Base-by-base conservation (phyloP, 805 yeast genomes). In the Grigorovia transvaalensis region DNA sequence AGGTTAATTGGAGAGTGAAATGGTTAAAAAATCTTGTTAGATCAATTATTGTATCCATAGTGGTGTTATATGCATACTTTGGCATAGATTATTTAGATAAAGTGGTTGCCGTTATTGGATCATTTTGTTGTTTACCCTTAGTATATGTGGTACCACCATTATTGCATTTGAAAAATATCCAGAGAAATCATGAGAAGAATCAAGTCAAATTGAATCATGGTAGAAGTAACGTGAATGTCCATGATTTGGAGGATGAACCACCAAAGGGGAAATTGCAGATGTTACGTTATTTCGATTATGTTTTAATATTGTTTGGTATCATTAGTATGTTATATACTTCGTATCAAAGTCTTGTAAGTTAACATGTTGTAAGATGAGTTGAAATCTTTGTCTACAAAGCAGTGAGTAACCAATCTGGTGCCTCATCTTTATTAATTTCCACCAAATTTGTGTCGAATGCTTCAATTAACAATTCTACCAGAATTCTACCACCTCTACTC, bases 391-490 rank as follows among this genome's bases (percentile, higher is more conserved):
- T 17, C n/a, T 18, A 46, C 11, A 60, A 42, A n/a, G 64, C 66
- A 11, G 66, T 57, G 13, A 59, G 53, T 17, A 68, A 55, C 67
- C 70, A 68, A 35, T 52, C 58, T 6, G 71, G 71, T 0, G 70
- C 69, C 11, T 53, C 57, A 8, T 55, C 57, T 30, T 56, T 57
- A 45, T 64, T 64, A 18, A 67, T 65, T 46, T 63, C 57, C 11
- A 68, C 67, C 17, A 62, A 42, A 4, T 59, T 59, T 12, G 64
- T 65, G 51, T 68, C 68, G 44, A 68, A 68, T 2, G 71, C 71
- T 56, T 91, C 99, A 46, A 91, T 89, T 53, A 88, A 75, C 59
- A 91, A 74, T 67, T 91, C 99, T 41, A 93, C 97, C 59, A 89
- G 74, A 42, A 90, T 88, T 54, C 99, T 74, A 9, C 96, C 96